Conservation (phyloP, 2,329 filamentous ascomycete genomes). For the Xylaria sp. region DNA sequence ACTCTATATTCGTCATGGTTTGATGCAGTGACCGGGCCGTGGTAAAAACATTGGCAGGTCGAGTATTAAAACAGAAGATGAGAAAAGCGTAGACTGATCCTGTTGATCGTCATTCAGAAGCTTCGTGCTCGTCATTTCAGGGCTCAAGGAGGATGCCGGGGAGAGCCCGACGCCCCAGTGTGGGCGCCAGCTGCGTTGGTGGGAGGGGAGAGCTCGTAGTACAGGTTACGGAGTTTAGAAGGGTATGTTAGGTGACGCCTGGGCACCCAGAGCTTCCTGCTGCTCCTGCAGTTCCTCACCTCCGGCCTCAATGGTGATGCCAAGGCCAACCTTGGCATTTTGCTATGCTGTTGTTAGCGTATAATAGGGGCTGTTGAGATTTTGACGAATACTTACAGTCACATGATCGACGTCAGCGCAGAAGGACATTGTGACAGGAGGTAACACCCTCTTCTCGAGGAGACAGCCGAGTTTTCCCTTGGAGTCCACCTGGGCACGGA, state of each 20-base stretch:
- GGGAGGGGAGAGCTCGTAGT: constrained; percentile 43
- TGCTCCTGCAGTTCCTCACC: constrained; percentile 89
- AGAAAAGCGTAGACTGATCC: constrained; percentile 20
- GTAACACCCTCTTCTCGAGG: constrained; percentile 94
- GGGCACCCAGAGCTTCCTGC: constrained; percentile 71
- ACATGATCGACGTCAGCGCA: constrained; percentile 96
- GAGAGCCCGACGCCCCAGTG: constrained; percentile 3
- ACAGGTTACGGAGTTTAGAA: constrained; percentile 61
- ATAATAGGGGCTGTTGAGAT: not conserved
- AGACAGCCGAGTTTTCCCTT: constrained; percentile 92
- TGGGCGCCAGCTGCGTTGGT: constrained; percentile 26
- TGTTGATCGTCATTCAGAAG: constrained; percentile 15
- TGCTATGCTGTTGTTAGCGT: constrained; percentile 66
- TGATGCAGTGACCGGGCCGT: constrained; percentile 19
- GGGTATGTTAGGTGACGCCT: constrained; percentile 69
- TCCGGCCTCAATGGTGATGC: constrained; percentile 88
- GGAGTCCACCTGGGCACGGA: constrained; percentile 95
- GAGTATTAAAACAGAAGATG: constrained; percentile 35
- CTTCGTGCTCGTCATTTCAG: constrained; percentile 19
- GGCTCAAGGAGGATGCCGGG: constrained; percentile 6
- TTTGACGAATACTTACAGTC: constrained; percentile 72
- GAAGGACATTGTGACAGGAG: constrained; percentile 92
- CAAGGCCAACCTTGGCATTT: constrained; percentile 93
- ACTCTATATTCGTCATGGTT: constrained; percentile 29
- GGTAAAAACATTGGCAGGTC: constrained; percentile 26